A percentile compares a stretch with the other conserved stretches of the same genome.
phyloP scores from a whole-genome alignment of 192 early-diverging fungal genomes.

The Mortierella claussenii region DNA sequence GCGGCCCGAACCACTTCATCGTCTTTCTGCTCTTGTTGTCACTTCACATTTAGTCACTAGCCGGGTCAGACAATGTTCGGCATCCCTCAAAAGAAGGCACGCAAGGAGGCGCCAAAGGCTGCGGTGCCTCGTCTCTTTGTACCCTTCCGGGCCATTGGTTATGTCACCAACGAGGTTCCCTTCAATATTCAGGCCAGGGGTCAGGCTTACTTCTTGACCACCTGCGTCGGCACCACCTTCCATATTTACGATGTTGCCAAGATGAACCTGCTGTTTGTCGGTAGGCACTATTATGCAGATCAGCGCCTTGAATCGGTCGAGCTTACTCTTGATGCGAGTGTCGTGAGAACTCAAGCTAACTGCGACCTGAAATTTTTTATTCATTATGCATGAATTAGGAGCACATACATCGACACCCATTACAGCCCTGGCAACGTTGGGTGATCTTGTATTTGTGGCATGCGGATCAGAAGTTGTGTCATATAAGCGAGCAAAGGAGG shows the following conservation, averaged over 20 bases:
- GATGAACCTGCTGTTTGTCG: conserved; percentile 83
- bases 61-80: too few relatives aligned
- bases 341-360: too few relatives aligned
- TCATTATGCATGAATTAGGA: conserved; percentile 41
- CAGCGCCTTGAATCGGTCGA: too few relatives aligned
- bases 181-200: conserved; percentile 84
- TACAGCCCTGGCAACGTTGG: conserved; percentile 73
- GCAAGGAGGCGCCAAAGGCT: conserved; percentile 45
- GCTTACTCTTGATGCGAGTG: too few relatives aligned
- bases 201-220: conserved; percentile 82
- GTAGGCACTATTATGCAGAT: too few relatives aligned
- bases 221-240: conserved; percentile 87
- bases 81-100: conserved; percentile 48
- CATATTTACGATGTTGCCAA: conserved; percentile 91
- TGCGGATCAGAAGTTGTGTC: conserved; percentile 68
- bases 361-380: conserved; percentile 2
- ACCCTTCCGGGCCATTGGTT: conserved; percentile 93
- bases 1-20: too few relatives aligned
- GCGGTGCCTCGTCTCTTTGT: conserved; percentile 71
- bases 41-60: too few relatives aligned
- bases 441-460: conserved; percentile 82
- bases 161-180: conserved; percentile 85
- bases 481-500: conserved; percentile 77
- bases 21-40: too few relatives aligned
- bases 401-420: conserved; percentile 74